phyloP scores from a whole-genome alignment of 1,284 basidiomycete genomes.

The Malassezia yamatoensis region DNA sequence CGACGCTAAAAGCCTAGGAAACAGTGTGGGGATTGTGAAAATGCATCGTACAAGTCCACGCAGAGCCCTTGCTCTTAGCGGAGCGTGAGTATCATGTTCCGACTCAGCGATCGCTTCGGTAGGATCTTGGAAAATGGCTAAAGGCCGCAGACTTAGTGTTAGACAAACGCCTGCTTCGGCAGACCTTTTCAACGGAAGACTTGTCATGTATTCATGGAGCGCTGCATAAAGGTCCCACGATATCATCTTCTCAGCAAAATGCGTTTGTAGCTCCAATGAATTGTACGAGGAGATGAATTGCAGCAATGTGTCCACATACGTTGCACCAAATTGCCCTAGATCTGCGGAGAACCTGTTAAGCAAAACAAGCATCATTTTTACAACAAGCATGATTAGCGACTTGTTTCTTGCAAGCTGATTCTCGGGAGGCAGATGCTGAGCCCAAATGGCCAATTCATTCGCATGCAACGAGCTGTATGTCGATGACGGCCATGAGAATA shows the following conservation, averaged over 20 bases:
- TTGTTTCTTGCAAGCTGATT: background rate
- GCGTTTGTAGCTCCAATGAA: background rate
- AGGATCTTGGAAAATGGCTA: slow-evolving; percentile 14
- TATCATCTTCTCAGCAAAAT: background rate
- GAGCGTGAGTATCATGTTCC: slow-evolving; percentile 10
- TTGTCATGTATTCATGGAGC: slow-evolving; percentile 19
- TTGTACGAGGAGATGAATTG: background rate
- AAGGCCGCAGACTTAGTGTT: slow-evolving; percentile 18
- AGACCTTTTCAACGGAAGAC: slow-evolving; percentile 20
- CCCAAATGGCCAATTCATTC: background rate
- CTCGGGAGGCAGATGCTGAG: background rate
- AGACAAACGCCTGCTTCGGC: slow-evolving; percentile 16
- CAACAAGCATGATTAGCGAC: background rate
- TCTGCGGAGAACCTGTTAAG: background rate
- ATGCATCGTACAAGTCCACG: background rate
- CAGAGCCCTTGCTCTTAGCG: background rate
- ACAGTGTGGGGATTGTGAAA: slow-evolving; percentile 3
- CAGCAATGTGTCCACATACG: background rate
- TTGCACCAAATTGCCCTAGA: background rate
- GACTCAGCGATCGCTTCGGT: slow-evolving; percentile 1
- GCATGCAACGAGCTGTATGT: background rate
- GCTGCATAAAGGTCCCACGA: slow-evolving; percentile 19
- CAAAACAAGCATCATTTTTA: background rate
- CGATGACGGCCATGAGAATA: background rate
- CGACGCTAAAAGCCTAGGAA: slow-evolving; percentile 16